Evolutionary conservation across 176 grass and related monocot species (phyloP).

Genomic region (Hsuehochloa calcarea): DNA sequence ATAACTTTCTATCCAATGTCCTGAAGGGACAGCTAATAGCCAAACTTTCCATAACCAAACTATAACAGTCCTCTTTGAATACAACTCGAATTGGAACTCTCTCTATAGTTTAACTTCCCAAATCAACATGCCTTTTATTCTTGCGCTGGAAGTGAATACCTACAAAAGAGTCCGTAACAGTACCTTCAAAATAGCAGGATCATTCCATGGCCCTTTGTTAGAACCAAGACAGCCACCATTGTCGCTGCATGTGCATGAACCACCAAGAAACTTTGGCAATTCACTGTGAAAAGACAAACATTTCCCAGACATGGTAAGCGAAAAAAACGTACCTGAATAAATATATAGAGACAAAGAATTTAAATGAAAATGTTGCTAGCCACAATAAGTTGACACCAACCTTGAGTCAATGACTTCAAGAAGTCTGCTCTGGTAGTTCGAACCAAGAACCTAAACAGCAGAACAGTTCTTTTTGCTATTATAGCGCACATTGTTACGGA

Average conservation of each 20-base stretch:
- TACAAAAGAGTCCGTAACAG: no score
- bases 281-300: slow-evolving; percentile 48
- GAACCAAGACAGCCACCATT: slow-evolving; percentile 75
- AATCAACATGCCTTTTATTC: no score
- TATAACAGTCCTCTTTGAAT: no score
- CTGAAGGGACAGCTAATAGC: no score
- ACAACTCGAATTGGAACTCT: no score
- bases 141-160: no score
- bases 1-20: no score
- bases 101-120: no score
- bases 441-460: slow-evolving; percentile 63
- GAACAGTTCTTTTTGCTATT: neutral
- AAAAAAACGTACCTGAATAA: neutral
- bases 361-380: neutral
- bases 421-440: slow-evolving; percentile 70
- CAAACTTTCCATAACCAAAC: no score
- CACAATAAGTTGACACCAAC: slow-evolving; percentile 40
- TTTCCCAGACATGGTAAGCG: neutral
- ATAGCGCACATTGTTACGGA: neutral
- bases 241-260: slow-evolving; percentile 62
- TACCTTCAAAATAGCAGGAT: slow-evolving; percentile 68
- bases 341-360: neutral
- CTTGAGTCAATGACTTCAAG: slow-evolving; percentile 72
- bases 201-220: slow-evolving; percentile 88
- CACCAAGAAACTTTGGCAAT: slow-evolving; percentile 83